Evolutionary conservation across 106 monocot genomes (phyloP).

Genomic region (Phalaenopsis equestris): DNA sequence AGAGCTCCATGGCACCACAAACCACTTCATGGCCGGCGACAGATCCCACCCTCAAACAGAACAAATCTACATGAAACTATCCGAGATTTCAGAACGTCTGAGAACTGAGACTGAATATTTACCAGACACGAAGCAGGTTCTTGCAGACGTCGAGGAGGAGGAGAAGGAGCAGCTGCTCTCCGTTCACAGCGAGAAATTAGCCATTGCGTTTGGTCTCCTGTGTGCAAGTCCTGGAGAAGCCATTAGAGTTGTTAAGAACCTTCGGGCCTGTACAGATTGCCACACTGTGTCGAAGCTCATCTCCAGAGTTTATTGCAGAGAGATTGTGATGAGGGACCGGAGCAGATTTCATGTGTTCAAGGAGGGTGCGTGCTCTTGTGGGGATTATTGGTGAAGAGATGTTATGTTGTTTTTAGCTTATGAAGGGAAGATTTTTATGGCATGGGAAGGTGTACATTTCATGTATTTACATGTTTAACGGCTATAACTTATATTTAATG

Average conservation of each 20-base stretch:
- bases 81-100: slow-evolving; percentile 20
- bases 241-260: slow-evolving; percentile 37
- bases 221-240: background rate
- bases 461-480: too few species aligned
- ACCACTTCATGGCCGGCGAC: slow-evolving; percentile 51
- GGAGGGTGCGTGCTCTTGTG: slow-evolving; percentile 31
- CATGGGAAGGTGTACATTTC: too few species aligned
- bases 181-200: slow-evolving; percentile 36
- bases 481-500: too few species aligned
- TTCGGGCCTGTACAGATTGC: slow-evolving; percentile 33
- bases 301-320: slow-evolving; percentile 27
- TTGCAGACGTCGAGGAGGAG: slow-evolving; percentile 34
- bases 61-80: slow-evolving; percentile 17
- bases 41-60: slow-evolving; percentile 25
- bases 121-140: slow-evolving; percentile 27
- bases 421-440: too few species aligned
- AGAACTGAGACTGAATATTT: slow-evolving; percentile 26
- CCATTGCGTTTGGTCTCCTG: slow-evolving; percentile 33
- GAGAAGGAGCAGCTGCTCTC: slow-evolving; percentile 24
- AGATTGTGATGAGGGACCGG: slow-evolving; percentile 43
- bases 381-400: slow-evolving; percentile 28
- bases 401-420: too few species aligned
- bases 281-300: slow-evolving; percentile 28
- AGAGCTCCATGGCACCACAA: slow-evolving; percentile 30
- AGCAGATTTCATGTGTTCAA: slow-evolving; percentile 35